Conservation (phyloP, 306 rosid species). For the Hippophae gyantsensis region DNA sequence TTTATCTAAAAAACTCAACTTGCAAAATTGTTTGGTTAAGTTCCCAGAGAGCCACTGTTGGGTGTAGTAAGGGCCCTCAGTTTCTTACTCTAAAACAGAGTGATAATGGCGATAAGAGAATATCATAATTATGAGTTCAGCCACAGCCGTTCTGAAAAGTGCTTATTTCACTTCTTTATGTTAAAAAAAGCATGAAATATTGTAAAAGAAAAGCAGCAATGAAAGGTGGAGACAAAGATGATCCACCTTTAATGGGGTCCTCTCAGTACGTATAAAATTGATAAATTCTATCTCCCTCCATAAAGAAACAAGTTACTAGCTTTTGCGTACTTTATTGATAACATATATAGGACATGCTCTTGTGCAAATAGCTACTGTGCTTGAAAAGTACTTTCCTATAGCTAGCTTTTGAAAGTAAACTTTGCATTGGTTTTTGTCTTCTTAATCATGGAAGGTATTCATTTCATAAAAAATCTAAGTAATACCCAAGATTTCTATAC, state of each 20-base stretch:
- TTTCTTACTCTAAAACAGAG: no score
- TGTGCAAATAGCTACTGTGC: no score
- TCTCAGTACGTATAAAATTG: conserved; percentile 19
- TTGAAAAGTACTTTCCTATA: background rate
- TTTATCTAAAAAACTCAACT: no score
- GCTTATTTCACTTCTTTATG: conserved; percentile 26
- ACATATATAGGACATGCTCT: background rate
- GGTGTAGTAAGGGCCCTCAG: no score
- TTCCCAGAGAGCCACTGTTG: no score
- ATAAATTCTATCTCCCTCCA: conserved; percentile 21
- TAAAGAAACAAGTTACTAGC: conserved; percentile 20
- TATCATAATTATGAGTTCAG: conserved; percentile 55
- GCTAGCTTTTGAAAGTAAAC: background rate
- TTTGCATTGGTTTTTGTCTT: background rate
- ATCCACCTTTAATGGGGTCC: conserved; percentile 43
- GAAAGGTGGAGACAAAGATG: conserved; percentile 41
- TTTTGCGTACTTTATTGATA: conserved; percentile 32
- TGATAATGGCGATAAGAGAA: no score
- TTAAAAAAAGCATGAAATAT: conserved; percentile 41
- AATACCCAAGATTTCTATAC: background rate
- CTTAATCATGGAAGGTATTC: background rate
- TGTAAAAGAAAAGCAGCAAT: conserved; percentile 48
- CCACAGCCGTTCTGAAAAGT: conserved; percentile 57
- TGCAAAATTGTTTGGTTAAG: no score
- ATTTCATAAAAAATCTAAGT: background rate